Evolutionary conservation across 768 basidiomycete species (phyloP), one percentile per base, ranked within the genome.

Genomic region (Hortiboletus flavorubellus): DNA sequence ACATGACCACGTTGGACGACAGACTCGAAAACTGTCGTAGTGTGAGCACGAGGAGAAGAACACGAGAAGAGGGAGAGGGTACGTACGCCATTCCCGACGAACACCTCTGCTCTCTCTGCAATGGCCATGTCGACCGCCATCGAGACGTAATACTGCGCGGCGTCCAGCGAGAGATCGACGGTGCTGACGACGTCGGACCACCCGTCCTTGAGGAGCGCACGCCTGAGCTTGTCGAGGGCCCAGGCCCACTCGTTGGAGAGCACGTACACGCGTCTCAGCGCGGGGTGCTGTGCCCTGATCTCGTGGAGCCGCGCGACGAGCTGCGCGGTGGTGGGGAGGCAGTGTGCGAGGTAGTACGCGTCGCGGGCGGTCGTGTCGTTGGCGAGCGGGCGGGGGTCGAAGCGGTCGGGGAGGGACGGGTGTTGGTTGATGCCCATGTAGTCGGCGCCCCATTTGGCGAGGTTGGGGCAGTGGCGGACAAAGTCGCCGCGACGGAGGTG

Each of bases 111-210:
- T 46, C 72, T 70, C 62, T 80, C 75, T 1, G 80, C 84, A 26
- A 85, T 75, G 11, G 76, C 80, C 83, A 85, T 85, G 63, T 85
- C 83, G 37, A 84, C 75, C 1, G 80, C 82, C 64, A 77, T 78
- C 26, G 70, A 72, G 4, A 84, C 79, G 14, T 79, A 67, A 14
- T 60, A 66, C 62, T 85, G 81, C 46, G 75, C 77, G 35, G 68
- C 55, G 53, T 77, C 79, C 26, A 85, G 64, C 41, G 56, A 58
- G n/a, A 75, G 45, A 34, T 78, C 77, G 8, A 69, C 55, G 14
- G 75, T 79, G 10, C 73, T 78, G 51, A 67, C 71, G 44, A 83
- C 65, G 37, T 78, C 75, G 9, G 72, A 65, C 82, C 82, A 85
- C 3, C 81, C 80, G 56, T 83, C 83, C 33, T 57, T 57, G 11